phyloP scores from a whole-genome alignment of 768 basidiomycete species.

The Favolaschia claudopus region DNA sequence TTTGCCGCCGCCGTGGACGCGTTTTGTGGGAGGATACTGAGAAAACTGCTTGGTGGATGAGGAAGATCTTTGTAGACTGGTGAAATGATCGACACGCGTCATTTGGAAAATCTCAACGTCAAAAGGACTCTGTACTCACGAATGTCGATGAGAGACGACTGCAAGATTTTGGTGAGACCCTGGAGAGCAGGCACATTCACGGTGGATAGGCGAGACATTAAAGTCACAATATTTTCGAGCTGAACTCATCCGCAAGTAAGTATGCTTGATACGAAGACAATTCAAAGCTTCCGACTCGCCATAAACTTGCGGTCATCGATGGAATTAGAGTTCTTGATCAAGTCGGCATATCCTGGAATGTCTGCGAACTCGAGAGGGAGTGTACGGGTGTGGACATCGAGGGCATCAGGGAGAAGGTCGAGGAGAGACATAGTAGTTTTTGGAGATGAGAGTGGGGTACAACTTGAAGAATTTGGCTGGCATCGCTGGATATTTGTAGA shows the following conservation, averaged over 20 bases:
- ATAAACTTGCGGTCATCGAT: conserved; percentile 69
- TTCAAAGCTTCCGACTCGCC: conserved; percentile 46
- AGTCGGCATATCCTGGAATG: conserved; percentile 54
- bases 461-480: not conserved
- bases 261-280: not conserved
- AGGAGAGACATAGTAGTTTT: conserved; percentile 10
- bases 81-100: conserved; percentile 17
- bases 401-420: not conserved
- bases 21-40: conserved; percentile 37
- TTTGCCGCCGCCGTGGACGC: conserved; percentile 23
- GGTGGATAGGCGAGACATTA: conserved; percentile 64
- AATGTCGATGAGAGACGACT: conserved; percentile 59
- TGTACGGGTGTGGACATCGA: conserved; percentile 11
- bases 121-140: conserved; percentile 49
- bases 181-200: conserved; percentile 26
- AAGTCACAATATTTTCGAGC: conserved; percentile 68
- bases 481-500: conserved; percentile 7
- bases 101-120: conserved; percentile 19
- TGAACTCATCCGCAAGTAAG: conserved; percentile 34
- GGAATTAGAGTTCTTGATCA: conserved; percentile 47
- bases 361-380: conserved; percentile 4
- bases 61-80: conserved; percentile 83
- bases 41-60: conserved; percentile 70
- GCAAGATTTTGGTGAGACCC: conserved; percentile 45
- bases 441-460: too few species aligned